Evolutionary conservation across 108 stramenopile species (phyloP), one percentile per base, ranked within the genome.

Genomic region (Pseudonitzschia multistriata): DNA sequence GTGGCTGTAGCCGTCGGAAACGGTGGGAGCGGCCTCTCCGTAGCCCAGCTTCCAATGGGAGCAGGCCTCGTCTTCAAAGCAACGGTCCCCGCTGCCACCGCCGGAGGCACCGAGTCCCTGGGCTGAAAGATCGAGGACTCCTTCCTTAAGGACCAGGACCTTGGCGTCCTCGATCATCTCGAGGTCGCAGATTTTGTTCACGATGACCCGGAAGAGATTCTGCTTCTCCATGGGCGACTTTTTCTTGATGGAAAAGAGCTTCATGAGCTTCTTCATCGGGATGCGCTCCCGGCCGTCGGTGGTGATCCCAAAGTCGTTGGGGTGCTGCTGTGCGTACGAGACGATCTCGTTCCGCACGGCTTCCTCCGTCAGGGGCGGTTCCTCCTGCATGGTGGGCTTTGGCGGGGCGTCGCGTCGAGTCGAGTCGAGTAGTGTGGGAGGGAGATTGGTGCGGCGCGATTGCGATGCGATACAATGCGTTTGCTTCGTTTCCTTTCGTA

Each of bases 161-260:
- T 59, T 59, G 42, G 3, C 5, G n/a, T 29, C 28, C 7, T 34
- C 33, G n/a, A 33, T 34, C 31, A 35, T 79, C 52, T 82, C 74
- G 68, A 89, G 75, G 17, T 79, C 90, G 63, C 92, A 93, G n/a
- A 90, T 67, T 63, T 93, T 89, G 66, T 86, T 86, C 42, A 90
- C 78, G 59, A 87, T 71, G 17, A 66, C 62, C 39, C 79, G 78
- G 73, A 93, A 90, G 21, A 68, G 28, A 21, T 80, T 74, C 60
- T 81, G 78, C 48, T 87, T 72, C 62, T 87, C 89, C 24, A 47
- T 33, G 7, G 80, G 65, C 21, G 84, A 53, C 52, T 87, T 84
- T 49, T 87, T 88, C 5, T 70, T 80, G 24, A 90, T 81, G 47
- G 88, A 79, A 81, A 88, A 93, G 27, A 87, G 80, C 39, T 90